Percentiles rank a stretch among this genome's conserved stretches.
phyloP scores from a whole-genome alignment of 1,284 basidiomycete species.

The Naganishia sp. region DNA sequence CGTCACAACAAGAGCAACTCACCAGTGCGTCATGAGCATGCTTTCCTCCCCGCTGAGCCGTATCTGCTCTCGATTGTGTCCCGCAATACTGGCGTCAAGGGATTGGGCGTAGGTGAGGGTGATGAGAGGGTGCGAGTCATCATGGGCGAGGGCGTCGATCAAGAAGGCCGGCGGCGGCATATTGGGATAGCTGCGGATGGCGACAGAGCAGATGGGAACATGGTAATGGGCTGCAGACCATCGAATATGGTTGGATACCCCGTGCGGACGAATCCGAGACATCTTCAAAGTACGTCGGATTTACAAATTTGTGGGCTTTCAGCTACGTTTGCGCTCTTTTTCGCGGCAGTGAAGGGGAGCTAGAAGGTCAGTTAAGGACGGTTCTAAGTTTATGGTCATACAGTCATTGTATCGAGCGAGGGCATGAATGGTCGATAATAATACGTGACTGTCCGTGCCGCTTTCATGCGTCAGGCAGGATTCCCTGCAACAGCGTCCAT shows the following conservation, averaged over 20 bases:
- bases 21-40: conserved; percentile 95
- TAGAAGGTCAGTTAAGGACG: too few species aligned
- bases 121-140: conserved; percentile 47
- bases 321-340: too few species aligned
- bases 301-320: too few species aligned
- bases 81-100: conserved; percentile 89
- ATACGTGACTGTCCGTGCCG: too few species aligned
- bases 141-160: conserved; percentile 16
- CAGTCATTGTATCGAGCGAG: too few species aligned
- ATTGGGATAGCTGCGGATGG: background rate
- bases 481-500: too few species aligned
- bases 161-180: conserved; percentile 23
- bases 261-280: too few species aligned
- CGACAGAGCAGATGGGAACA: background rate
- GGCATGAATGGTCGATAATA: too few species aligned
- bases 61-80: conserved; percentile 70
- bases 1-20: conserved; percentile 30
- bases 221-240: background rate
- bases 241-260: background rate
- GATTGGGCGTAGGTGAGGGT: conserved; percentile 96
- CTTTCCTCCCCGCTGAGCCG: conserved; percentile 81
- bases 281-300: too few species aligned
- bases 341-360: too few species aligned
- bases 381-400: too few species aligned
- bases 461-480: too few species aligned